Conservation (phyloP, 2,329 filamentous ascomycete species). For the Talaromyces sp. region DNA sequence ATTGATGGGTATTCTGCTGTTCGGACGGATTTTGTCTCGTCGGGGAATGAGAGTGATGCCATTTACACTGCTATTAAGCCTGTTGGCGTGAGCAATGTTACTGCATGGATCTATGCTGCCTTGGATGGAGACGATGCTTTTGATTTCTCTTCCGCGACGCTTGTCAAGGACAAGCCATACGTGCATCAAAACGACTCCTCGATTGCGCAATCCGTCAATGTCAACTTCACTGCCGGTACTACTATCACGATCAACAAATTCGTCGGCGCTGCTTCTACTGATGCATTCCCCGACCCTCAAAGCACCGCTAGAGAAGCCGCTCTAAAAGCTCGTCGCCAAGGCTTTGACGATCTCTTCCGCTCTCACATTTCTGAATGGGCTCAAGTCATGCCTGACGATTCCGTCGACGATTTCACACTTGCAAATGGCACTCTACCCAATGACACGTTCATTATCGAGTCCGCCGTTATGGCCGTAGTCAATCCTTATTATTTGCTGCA, state of each 20-base stretch:
- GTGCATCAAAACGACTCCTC: constrained; percentile 60
- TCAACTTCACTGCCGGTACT: constrained; percentile 53
- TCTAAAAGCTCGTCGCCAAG: constrained; percentile 47
- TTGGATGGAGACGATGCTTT: constrained; percentile 40
- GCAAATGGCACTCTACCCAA: constrained; percentile 56
- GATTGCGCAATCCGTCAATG: constrained; percentile 59
- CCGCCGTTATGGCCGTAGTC: constrained; percentile 47
- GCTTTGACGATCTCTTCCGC: constrained; percentile 54
- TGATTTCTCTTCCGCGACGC: constrained; percentile 41
- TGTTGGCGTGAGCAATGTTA: constrained; percentile 59
- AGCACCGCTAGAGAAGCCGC: constrained; percentile 56
- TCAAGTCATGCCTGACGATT: constrained; percentile 56
- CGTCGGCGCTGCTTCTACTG: constrained; percentile 65
- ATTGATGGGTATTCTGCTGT: constrained; percentile 67
- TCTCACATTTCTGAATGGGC: constrained; percentile 63
- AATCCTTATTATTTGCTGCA: constrained; percentile 49
- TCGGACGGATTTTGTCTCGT: constrained; percentile 57
- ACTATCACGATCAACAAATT: constrained; percentile 62
- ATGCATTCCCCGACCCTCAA: constrained; percentile 61
- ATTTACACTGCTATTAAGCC: constrained; percentile 67
- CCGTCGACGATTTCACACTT: constrained; percentile 61
- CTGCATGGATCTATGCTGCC: constrained; percentile 56
- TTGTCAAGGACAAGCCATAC: constrained; percentile 47
- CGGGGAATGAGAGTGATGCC: constrained; percentile 52
- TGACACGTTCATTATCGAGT: constrained; percentile 55